Evolutionary conservation across 1,139 yeast genomes (phyloP).

Genomic region (Nakaseomyces nivariensis): DNA sequence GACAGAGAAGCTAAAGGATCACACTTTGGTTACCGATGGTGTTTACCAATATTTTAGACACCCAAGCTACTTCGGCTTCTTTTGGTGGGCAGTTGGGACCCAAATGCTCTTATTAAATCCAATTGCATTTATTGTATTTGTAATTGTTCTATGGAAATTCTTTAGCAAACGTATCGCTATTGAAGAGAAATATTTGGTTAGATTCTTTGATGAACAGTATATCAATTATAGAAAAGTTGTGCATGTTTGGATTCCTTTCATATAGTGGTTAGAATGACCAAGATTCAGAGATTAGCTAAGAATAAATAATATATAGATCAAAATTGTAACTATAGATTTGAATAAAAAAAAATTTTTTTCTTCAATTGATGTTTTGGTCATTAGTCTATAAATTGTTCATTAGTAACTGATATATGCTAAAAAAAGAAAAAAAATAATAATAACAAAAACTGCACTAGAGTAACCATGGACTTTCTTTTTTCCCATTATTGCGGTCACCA

Average conservation of each 20-base stretch:
- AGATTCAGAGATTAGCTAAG: neutral
- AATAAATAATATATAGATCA: neutral
- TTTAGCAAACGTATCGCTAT: slow-evolving; percentile 53
- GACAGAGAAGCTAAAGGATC: slow-evolving; percentile 41
- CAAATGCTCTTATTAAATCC: slow-evolving; percentile 65
- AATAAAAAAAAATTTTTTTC: neutral
- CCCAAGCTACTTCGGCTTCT: slow-evolving; percentile 88
- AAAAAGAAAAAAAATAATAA: neutral
- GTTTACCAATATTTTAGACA: slow-evolving; percentile 62
- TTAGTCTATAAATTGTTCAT: neutral
- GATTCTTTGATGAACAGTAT: slow-evolving; percentile 66
- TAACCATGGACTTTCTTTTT: neutral
- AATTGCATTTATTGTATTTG: slow-evolving; percentile 39
- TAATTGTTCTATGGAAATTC: slow-evolving; percentile 49
- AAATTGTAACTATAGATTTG: neutral
- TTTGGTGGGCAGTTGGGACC: slow-evolving; percentile 87
- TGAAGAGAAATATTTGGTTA: slow-evolving; percentile 57
- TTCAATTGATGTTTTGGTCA: neutral
- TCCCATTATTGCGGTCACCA: neutral
- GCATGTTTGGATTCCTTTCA: slow-evolving; percentile 56
- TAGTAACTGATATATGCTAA: neutral
- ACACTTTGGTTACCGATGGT: slow-evolving; percentile 62
- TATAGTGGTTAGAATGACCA: slow-evolving; percentile 23
- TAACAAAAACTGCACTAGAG: neutral
- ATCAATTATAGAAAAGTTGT: slow-evolving; percentile 40